Evolutionary conservation across 768 basidiomycete species (phyloP), one percentile per base, ranked within the genome.

Genomic region (Mycena vitilis): DNA sequence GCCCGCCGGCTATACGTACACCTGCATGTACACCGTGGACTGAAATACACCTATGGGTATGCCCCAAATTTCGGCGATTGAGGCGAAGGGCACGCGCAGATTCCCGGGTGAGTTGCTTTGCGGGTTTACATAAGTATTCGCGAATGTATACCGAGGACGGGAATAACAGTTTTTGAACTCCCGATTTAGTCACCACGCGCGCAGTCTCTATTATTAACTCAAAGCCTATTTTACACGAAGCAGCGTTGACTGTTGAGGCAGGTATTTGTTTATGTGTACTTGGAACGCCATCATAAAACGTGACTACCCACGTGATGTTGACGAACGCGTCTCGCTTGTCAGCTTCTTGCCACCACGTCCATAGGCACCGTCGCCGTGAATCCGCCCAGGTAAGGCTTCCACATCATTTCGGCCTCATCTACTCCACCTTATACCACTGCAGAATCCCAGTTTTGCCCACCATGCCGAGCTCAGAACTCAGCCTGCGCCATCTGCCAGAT

Each of bases 401-500:
- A 58, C 12, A 30, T 4, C 2, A 13, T 8, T 18, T 38, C 34
- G 37, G n/a, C 10, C 5, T 22, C 37, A 40, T 12, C 40, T 1
- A 13, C 22, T 40, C 34, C 54, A 56, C 13, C 34, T 3, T n/a
- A 60, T 36, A 34, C 8, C 15, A 18, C 42, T 25, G 7, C 22
- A 34, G 23, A 45, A n/a, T 34, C 16, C 13, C 44, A 20, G 16
- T 47, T 34, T 30, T 12, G 25, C 16, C 13, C 36, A 5, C 37
- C 20, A 61, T 61, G 60, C 2, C 60, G n/a, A 22, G 60, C 60
- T 49, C 60, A 60, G 82, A 83, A 60, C 76, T 87, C 23, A 90
- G 87, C 63, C 76, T 84, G 55, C 82, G 85, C 73, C 85, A 88
- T 75, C 73, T 89, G 34, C 88, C 88, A 47, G 87, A 90, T 68